These are phyloP conservation scores for Lactarius psammicola DNA, from an alignment of 768 basidiomycete species.

Conservation along the genomic window DNA sequence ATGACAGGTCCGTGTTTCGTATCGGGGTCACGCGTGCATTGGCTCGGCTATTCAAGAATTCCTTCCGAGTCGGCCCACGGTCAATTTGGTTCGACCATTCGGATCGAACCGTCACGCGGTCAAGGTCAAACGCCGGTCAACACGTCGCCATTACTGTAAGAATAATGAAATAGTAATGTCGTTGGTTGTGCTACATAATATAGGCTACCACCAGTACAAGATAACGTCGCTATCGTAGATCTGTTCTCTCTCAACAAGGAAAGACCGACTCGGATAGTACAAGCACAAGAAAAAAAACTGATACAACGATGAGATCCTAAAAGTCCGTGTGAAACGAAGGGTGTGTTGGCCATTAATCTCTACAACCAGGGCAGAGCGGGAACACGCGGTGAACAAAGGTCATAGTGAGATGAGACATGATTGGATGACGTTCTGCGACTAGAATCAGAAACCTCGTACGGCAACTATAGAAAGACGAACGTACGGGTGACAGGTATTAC, in stretches of 20 bases:
- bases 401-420: background rate
- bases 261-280: background rate
- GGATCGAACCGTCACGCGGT: too few relatives aligned
- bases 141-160: too few relatives aligned
- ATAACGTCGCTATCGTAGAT: background rate
- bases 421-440: background rate
- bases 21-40: too few relatives aligned
- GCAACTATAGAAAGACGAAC: background rate
- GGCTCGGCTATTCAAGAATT: too few relatives aligned
- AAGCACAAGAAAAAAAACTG: background rate
- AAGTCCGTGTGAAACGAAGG: background rate
- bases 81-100: too few relatives aligned
- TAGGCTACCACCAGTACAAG: background rate
- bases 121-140: too few relatives aligned
- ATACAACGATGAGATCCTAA: background rate
- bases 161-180: too few relatives aligned
- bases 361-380: background rate
- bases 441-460: background rate
- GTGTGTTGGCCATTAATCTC: constrained; percentile 7
- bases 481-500: background rate
- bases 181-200: too few relatives aligned
- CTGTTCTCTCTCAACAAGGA: background rate
- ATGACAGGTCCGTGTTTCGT: too few relatives aligned
- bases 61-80: too few relatives aligned
- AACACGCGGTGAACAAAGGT: background rate